These are phyloP conservation scores for Solanum virginianum DNA, from an alignment of 257 asterid species.

Conservation along the genomic window DNA sequence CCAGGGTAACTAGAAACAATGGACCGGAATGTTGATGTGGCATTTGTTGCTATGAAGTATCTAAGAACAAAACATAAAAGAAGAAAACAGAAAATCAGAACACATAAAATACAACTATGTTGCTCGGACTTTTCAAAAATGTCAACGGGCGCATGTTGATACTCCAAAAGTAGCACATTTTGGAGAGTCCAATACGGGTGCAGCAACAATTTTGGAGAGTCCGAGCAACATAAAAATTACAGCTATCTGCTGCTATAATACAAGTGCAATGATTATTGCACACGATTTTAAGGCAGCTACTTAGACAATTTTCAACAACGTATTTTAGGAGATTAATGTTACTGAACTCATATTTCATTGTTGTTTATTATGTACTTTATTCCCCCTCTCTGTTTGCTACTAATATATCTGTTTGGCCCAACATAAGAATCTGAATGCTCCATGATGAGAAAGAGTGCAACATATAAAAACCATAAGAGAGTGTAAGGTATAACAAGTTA, in stretches of 20 bases:
- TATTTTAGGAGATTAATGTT: not conserved
- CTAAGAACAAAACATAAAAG: constrained; percentile 21
- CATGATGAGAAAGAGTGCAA: not conserved
- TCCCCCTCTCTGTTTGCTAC: not conserved
- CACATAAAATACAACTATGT: not conserved
- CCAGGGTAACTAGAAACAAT: constrained; percentile 82
- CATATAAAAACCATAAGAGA: not conserved
- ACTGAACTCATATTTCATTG: not conserved
- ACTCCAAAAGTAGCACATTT: no score
- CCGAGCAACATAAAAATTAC: no score
- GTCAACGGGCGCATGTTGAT: no score
- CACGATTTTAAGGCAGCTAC: not conserved
- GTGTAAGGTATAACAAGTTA: not conserved
- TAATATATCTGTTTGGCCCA: not conserved
- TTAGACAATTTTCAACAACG: not conserved
- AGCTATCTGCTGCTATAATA: not conserved
- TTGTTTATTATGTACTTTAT: not conserved
- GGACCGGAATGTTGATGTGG: constrained; percentile 72
- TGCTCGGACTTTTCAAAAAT: no score
- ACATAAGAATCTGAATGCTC: not conserved
- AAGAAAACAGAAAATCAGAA: not conserved
- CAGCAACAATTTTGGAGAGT: no score
- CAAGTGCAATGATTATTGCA: not conserved
- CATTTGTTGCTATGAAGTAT: constrained; percentile 69
- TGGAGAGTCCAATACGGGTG: no score